Evolutionary conservation across 768 basidiomycete species (phyloP).

Genomic region (Hygrocybe punicea): DNA sequence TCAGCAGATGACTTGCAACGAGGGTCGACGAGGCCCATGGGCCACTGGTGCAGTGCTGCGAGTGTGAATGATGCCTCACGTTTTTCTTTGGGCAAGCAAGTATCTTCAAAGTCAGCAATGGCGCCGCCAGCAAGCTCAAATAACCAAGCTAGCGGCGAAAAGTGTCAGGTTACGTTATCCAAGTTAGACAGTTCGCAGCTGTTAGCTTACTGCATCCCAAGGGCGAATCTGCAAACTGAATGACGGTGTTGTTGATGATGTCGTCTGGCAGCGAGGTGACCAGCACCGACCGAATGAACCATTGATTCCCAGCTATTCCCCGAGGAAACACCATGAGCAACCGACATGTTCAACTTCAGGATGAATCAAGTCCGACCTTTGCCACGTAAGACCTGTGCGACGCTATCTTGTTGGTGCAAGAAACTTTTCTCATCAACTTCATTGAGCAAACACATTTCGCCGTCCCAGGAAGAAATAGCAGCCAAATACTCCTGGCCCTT

Average conservation of each 20-base stretch:
- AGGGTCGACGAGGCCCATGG: constrained; percentile 75
- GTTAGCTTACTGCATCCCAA: constrained; percentile 81
- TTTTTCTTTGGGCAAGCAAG: constrained; percentile 71
- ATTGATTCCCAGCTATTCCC: constrained; percentile 67
- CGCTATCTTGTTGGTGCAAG: constrained; percentile 85
- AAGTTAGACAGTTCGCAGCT: constrained; percentile 4
- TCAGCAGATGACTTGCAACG: constrained; percentile 79
- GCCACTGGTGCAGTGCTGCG: constrained; percentile 91
- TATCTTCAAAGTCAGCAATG: constrained; percentile 66
- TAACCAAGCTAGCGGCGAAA: constrained; percentile 64
- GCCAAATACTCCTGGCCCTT: constrained; percentile 75
- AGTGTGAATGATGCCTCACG: constrained; percentile 82
- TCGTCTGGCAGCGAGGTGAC: constrained; percentile 85
- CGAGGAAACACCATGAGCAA: neutral
- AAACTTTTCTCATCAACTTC: constrained; percentile 91
- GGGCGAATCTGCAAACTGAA: constrained; percentile 77
- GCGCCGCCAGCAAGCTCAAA: constrained; percentile 89
- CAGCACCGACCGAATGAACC: constrained; percentile 87
- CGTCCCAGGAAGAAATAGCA: constrained; percentile 84
- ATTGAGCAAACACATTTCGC: constrained; percentile 79
- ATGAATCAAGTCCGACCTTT: constrained; percentile 50
- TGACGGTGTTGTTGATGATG: constrained; percentile 76
- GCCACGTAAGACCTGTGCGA: constrained; percentile 84
- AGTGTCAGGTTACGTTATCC: neutral
- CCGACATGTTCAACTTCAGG: neutral